Evolutionary conservation across 768 basidiomycete species (phyloP), one percentile per base, ranked within the genome.

Genomic region (Leccinum imitatum): DNA sequence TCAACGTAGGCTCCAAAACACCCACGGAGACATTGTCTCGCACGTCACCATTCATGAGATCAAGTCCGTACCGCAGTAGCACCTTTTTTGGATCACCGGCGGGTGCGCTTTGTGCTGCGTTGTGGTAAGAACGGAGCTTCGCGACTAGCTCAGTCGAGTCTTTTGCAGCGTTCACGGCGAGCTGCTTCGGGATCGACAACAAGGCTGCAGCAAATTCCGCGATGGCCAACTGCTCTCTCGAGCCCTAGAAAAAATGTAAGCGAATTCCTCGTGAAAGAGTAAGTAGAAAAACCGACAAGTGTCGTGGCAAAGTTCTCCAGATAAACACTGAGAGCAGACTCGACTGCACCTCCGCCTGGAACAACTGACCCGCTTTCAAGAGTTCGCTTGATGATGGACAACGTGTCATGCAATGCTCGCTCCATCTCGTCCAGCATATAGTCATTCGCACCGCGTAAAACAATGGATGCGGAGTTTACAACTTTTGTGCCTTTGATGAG

Each of bases 371-470:
- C 97, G 66, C 94, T 95, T 80, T 99, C 97, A 51, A 98, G 77
- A 6, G 97, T 98, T 59, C 96, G 85, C 80, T 99, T 99, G 79
- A 98, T 93, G 67, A 97, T 84, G 30, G 92, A 96, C 63, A 98
- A 75, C 2, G 92, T 91, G 73, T 99, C 97, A 71, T 99, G 96
- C 66, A 98, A 75, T 0, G 93, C 90, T 52, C 97, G 82, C 77
- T 99, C 97, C 97, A 98, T 99, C 81, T 99, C 97, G 73, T 99
- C 97, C 67, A 98, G 78, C 91, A 98, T 95, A 75, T 96, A 98
- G 75, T 99, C 97, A 74, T 98, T 99, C 30, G 97, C 97, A 50
- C 97, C 97, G 57, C 97, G 85, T 59, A 99, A 80, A 59, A 99
- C 85, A 69, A 99, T 91, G 19, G 95, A 97, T 14, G 90, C 82